phyloP scores from a whole-genome alignment of 768 basidiomycete genomes.

The Cystofilobasidium capitatum region DNA sequence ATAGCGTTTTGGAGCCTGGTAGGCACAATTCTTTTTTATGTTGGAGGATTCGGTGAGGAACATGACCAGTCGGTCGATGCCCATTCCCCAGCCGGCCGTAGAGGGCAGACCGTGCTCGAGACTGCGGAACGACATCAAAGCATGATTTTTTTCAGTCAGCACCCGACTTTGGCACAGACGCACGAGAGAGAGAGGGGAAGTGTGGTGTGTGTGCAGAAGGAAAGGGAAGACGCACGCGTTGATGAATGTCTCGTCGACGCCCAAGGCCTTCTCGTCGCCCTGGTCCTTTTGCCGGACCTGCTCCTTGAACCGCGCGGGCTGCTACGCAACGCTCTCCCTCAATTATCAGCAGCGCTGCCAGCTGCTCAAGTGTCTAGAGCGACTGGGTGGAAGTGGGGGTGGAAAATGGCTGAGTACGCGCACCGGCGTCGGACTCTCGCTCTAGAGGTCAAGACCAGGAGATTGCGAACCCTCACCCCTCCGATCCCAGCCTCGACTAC shows the following conservation, averaged over 20 bases:
- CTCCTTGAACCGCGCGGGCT: slow-evolving; percentile 89
- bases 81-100: slow-evolving; percentile 39
- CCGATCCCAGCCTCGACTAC: background rate
- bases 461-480: too few species aligned
- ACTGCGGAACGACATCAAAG: slow-evolving; percentile 41
- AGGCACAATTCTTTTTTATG: slow-evolving; percentile 78
- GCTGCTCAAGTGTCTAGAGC: too few species aligned
- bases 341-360: too few species aligned
- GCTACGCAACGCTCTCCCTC: too few species aligned
- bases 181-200: background rate
- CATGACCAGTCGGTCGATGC: slow-evolving; percentile 61
- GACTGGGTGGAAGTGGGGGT: too few species aligned
- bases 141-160: background rate
- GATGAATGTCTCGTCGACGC: slow-evolving; percentile 88
- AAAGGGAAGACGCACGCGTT: slow-evolving; percentile 59
- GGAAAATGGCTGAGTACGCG: background rate
- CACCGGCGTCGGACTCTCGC: background rate
- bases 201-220: background rate
- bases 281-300: slow-evolving; percentile 83
- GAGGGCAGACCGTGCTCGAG: slow-evolving; percentile 96
- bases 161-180: too few species aligned
- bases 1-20: background rate
- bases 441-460: background rate
- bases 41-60: slow-evolving; percentile 96
- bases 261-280: slow-evolving; percentile 97